Conservation (phyloP, 495 filamentous ascomycete species). For the Daldinia childiae region DNA sequence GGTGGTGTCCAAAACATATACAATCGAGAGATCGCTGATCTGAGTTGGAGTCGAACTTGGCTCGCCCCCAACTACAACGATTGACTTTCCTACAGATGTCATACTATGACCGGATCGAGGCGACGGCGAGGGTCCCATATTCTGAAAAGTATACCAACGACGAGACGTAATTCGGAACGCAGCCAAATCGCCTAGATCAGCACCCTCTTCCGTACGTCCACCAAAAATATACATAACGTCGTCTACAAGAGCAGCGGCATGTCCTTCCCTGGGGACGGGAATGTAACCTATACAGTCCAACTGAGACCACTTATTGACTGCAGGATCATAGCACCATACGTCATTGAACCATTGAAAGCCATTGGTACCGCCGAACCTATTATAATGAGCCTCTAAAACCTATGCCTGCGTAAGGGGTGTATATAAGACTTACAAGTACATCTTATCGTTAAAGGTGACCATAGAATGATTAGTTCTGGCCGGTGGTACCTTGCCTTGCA, state of each 20-base stretch:
- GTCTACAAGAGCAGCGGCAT: constrained; percentile 89
- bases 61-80: constrained; percentile 92
- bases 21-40: constrained; percentile 82
- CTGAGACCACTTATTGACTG: constrained; percentile 81
- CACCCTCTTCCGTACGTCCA: constrained; percentile 91
- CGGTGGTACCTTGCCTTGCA: constrained; percentile 78
- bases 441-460: constrained; percentile 89
- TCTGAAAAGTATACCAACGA: constrained; percentile 99
- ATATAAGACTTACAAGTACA: constrained; percentile 79
- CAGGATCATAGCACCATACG: constrained; percentile 94
- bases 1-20: constrained; percentile 90
- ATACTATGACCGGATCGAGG: constrained; percentile 96
- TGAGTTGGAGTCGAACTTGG: constrained; percentile 87
- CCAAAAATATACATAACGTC: constrained; percentile 99
- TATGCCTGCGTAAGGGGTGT: not conserved
- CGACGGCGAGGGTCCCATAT: constrained; percentile 97
- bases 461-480: constrained; percentile 95
- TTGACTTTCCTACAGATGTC: constrained; percentile 90
- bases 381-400: constrained; percentile 37
- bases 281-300: constrained; percentile 98
- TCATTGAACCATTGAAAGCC: constrained; percentile 97
- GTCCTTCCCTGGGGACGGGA: constrained; percentile 90
- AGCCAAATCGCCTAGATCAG: constrained; percentile 91
- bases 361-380: constrained; percentile 95
- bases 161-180: constrained; percentile 92